These are phyloP conservation scores for Vitis hybrid DNA, from an alignment of 177 flowering plant species.

Conservation along the genomic window DNA sequence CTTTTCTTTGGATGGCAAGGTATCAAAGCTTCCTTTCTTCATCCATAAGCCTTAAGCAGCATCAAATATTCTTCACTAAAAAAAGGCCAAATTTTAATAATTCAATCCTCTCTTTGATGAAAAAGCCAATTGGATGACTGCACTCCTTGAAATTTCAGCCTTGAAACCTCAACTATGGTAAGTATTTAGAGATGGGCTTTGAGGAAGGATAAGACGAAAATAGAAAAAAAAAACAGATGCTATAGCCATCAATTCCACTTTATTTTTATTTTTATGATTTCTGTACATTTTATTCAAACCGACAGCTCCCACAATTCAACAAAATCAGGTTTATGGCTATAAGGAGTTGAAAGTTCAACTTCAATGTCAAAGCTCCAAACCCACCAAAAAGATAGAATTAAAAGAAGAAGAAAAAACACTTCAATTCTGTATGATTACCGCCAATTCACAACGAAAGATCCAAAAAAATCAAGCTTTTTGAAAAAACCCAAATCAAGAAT, in stretches of 20 bases:
- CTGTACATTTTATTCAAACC: no score
- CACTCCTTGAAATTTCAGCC: conserved; percentile 1
- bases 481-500: no score
- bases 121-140: not conserved
- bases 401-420: not conserved
- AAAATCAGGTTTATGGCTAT: no score
- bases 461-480: no score
- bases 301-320: no score
- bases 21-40: conserved; percentile 25
- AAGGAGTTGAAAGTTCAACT: no score
- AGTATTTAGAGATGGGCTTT: no score
- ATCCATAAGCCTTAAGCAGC: conserved; percentile 10
- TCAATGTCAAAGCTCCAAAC: conserved; percentile 8
- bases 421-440: no score
- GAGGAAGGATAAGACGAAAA: not conserved
- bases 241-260: not conserved
- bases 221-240: not conserved
- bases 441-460: no score
- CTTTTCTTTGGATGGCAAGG: conserved; percentile 28
- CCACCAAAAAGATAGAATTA: not conserved
- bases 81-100: not conserved
- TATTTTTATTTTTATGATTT: conserved; percentile 2
- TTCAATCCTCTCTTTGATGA: conserved; percentile 16
- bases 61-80: conserved; percentile 1
- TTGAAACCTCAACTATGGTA: not conserved